Conservation (phyloP, 2,329 filamentous ascomycete species). For the Onygenales sp. region DNA sequence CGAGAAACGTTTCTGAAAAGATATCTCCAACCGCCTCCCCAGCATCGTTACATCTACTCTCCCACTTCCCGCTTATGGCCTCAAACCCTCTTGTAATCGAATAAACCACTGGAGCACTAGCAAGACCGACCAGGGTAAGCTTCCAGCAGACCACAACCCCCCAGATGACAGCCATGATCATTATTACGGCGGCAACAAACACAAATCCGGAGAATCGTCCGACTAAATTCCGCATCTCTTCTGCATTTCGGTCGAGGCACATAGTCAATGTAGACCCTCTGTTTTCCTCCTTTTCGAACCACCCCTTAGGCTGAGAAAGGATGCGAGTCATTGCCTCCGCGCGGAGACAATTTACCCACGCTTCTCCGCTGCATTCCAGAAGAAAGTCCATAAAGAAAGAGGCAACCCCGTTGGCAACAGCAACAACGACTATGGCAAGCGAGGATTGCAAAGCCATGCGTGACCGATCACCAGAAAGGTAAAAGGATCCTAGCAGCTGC, state of each 20-base stretch:
- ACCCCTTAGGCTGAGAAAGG: slow-evolving; percentile 64
- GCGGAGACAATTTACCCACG: slow-evolving; percentile 68
- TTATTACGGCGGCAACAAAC: slow-evolving; percentile 58
- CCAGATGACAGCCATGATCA: slow-evolving; percentile 62
- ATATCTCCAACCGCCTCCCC: slow-evolving; percentile 52
- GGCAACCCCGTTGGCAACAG: slow-evolving; percentile 55
- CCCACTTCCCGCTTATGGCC: slow-evolving; percentile 59
- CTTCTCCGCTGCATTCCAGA: slow-evolving; percentile 61
- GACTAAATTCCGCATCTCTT: slow-evolving; percentile 78
- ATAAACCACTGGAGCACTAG: slow-evolving; percentile 58
- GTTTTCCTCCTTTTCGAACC: slow-evolving; percentile 66
- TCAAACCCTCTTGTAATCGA: slow-evolving; percentile 57
- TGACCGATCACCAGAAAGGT: slow-evolving; percentile 41
- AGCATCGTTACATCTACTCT: slow-evolving; percentile 55
- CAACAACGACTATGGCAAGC: slow-evolving; percentile 57
- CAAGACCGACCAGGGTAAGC: slow-evolving; percentile 66
- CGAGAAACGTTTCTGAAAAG: slow-evolving; percentile 65
- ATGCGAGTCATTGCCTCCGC: slow-evolving; percentile 58
- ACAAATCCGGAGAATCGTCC: slow-evolving; percentile 66
- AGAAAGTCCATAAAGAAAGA: slow-evolving; percentile 60
- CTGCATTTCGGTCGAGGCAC: slow-evolving; percentile 68
- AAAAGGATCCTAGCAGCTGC: slow-evolving; percentile 62
- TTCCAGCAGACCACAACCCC: slow-evolving; percentile 67
- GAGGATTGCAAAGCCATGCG: slow-evolving; percentile 56
- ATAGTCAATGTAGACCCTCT: slow-evolving; percentile 55